Conservation (phyloP, 2,329 filamentous ascomycete genomes). For the Pseudogymnoascus sp. region DNA sequence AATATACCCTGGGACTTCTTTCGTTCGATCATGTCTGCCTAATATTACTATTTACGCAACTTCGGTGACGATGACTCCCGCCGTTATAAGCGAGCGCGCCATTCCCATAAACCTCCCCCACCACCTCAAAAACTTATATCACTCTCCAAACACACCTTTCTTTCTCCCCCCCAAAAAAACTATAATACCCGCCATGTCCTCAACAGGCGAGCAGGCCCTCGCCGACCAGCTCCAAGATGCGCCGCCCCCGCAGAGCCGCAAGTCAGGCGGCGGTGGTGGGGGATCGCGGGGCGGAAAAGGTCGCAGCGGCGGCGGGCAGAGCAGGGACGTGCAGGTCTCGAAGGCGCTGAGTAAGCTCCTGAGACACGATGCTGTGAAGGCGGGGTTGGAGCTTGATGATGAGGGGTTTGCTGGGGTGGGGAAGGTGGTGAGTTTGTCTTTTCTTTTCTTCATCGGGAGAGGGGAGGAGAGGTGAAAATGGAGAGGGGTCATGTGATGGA, state of each 20-base stretch:
- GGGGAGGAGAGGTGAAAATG: not conserved
- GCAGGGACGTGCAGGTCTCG: constrained; percentile 25
- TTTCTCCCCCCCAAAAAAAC: not conserved
- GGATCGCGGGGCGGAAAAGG: constrained; percentile 10
- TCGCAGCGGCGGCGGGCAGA: constrained; percentile 12
- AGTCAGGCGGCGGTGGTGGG: constrained; percentile 9
- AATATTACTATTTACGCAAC: not conserved
- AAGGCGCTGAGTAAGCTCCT: constrained; percentile 30
- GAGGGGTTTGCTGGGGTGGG: constrained; percentile 54
- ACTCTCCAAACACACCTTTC: not conserved
- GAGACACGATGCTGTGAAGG: constrained; percentile 35
- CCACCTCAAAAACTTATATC: not conserved
- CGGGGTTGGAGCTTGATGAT: constrained; percentile 47
- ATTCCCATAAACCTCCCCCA: not conserved
- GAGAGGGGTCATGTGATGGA: not conserved
- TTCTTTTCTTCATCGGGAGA: constrained; percentile 10
- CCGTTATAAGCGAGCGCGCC: not conserved
- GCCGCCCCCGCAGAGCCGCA: not conserved
- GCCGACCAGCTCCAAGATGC: not conserved
- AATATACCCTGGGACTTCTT: not conserved
- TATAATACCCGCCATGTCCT: not conserved
- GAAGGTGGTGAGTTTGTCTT: constrained; percentile 44
- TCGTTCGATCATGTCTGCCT: not conserved
- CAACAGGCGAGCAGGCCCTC: not conserved
- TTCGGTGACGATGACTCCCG: not conserved